Evolutionary conservation across 164 flowering plant genomes (phyloP).

Genomic region (Kalanchoe fedtschenkoi): DNA sequence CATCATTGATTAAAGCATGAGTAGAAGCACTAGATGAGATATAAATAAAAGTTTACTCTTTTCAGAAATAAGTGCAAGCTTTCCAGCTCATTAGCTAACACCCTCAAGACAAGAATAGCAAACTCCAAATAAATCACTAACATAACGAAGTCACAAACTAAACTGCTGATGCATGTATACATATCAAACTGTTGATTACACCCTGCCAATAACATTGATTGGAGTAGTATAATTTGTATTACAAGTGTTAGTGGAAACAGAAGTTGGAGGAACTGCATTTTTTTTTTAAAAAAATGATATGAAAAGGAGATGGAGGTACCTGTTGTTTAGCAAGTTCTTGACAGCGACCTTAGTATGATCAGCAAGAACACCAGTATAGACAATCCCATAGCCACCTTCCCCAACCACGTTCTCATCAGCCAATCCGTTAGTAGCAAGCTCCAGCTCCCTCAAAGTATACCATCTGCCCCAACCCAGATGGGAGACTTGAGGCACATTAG

Average conservation of each 20-base stretch:
- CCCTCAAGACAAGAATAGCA: slow-evolving; percentile 10
- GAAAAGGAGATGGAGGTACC: slow-evolving; percentile 22
- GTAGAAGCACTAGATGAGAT: background rate
- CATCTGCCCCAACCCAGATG: slow-evolving; percentile 98
- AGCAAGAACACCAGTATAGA: slow-evolving; percentile 61
- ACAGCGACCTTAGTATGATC: slow-evolving; percentile 79
- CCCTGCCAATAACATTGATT: too few relatives aligned
- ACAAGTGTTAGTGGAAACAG: background rate
- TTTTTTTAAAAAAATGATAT: background rate
- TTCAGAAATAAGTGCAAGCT: slow-evolving; percentile 9
- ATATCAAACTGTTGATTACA: background rate
- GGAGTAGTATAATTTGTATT: background rate
- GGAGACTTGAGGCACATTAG: slow-evolving; percentile 67
- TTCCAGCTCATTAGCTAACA: slow-evolving; percentile 8
- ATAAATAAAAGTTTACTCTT: background rate
- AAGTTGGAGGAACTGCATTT: background rate
- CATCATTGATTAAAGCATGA: slow-evolving; percentile 2
- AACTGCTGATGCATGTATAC: background rate
- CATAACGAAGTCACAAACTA: too few relatives aligned
- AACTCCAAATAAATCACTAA: background rate
- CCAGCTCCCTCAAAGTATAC: slow-evolving; percentile 91
- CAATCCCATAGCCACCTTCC: slow-evolving; percentile 98
- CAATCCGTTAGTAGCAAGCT: slow-evolving; percentile 71
- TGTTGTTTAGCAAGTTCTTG: slow-evolving; percentile 86
- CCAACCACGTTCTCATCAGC: slow-evolving; percentile 94